Base-by-base conservation (phyloP, 768 basidiomycete species). In the Naganishia randhawae region DNA sequence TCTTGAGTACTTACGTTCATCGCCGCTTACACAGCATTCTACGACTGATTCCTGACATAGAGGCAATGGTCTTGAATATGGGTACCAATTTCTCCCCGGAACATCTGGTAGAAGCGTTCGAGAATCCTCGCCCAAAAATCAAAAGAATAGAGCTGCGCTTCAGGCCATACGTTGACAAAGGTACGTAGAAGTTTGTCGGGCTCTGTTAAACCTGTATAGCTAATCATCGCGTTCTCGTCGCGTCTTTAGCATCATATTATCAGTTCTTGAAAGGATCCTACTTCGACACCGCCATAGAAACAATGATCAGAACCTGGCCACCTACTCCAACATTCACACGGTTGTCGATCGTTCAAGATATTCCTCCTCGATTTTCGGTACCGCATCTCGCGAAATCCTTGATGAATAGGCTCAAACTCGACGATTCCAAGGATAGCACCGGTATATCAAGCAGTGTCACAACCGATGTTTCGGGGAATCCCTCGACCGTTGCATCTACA, bases 51-150 rank as follows among this genome's bases (percentile, higher is more conserved):
- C 83, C 86, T 1, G 78, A 81, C 22, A 71, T 90, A 22, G 75
- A 77, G 29, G 79, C 80, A 8, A 75, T 95, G 69, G 80, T 77
- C 29, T 77, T 96, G 57, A 86, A 86, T 77, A 82, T 94, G 69
- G 93, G 92, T 0, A 86, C 90, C 0, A 86, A 86, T 69, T 92
- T 92, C 76, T 77, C 86, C 0, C 92, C 92, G 1, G 91, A 93
- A 71, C 89, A 92, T 78, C 77, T 93, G 61, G 87, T 88, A 70
- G 87, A 88, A 61, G 82, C 92, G 37, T 83, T 88, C 68, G 76
- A 82, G 65, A 78, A 81, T 32, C 85, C 87, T 5, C 81, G 84
- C 63, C 73, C 77, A 14, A 73, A 71, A 0, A 72, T 95, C 70
- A 71, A 78, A 41, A 82, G 82, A 70, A 80, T 94, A 17, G 84